Conservation (phyloP, 345 rosid species). For the Moricandia moricandioides region DNA sequence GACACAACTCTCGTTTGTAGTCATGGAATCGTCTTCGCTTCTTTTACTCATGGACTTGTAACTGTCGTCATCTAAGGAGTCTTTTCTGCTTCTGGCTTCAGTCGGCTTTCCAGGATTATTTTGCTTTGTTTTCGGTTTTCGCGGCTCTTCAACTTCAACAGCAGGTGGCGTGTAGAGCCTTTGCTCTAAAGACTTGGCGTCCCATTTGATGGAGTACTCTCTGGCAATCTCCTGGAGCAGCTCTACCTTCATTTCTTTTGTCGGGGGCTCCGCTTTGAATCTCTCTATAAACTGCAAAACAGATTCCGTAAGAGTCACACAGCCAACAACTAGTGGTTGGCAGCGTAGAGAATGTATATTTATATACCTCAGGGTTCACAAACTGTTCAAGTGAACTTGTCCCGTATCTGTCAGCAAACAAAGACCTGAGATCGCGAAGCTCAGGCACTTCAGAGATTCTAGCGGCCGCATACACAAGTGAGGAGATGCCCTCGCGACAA, state of each 20-base stretch:
- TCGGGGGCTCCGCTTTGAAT: slow-evolving; percentile 42
- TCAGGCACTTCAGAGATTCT: slow-evolving; percentile 84
- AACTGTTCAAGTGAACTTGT: slow-evolving; percentile 43
- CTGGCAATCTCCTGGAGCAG: slow-evolving; percentile 53
- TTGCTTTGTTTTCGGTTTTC: background rate
- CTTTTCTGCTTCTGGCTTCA: slow-evolving; percentile 27
- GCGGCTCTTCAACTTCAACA: background rate
- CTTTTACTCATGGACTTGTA: slow-evolving; percentile 34
- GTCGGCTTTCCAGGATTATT: background rate
- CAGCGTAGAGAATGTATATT: background rate
- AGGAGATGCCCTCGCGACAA: slow-evolving; percentile 69
- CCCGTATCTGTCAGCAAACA: slow-evolving; percentile 64
- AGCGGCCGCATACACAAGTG: slow-evolving; percentile 82
- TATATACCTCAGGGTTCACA: slow-evolving; percentile 56
- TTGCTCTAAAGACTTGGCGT: slow-evolving; percentile 58
- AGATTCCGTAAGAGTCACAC: background rate
- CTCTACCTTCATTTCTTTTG: slow-evolving; percentile 70
- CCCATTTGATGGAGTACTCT: slow-evolving; percentile 67
- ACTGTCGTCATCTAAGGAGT: slow-evolving; percentile 6
- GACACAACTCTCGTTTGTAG: slow-evolving; percentile 32
- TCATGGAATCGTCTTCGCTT: slow-evolving; percentile 47
- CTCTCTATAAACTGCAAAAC: slow-evolving; percentile 50
- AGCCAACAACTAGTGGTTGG: background rate
- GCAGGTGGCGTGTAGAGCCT: slow-evolving; percentile 41
- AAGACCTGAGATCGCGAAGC: slow-evolving; percentile 60